These are phyloP conservation scores for Solanum ossicruentum DNA, from an alignment of 257 asterid species.

Conservation along the genomic window DNA sequence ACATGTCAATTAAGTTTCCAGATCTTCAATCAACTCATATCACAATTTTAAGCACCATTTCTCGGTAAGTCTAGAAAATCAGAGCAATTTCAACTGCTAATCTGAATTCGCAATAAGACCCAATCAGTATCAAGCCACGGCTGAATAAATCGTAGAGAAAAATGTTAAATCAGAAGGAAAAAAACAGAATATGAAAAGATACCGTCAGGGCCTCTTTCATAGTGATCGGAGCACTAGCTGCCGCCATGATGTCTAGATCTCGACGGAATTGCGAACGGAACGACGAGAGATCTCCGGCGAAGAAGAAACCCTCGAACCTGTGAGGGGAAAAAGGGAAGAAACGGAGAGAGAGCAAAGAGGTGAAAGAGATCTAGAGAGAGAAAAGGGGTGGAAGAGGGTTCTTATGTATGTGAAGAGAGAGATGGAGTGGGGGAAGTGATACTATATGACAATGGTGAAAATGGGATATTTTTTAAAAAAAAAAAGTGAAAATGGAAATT, in stretches of 20 bases:
- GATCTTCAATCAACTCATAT: not conserved
- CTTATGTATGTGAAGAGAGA: not conserved
- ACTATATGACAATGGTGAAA: not conserved
- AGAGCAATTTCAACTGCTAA: not conserved
- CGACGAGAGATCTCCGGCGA: slow-evolving; percentile 24
- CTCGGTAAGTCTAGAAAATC: not conserved
- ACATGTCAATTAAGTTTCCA: not conserved
- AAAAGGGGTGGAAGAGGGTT: slow-evolving; percentile 1
- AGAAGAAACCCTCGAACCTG: slow-evolving; percentile 17
- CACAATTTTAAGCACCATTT: not conserved
- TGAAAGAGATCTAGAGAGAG: slow-evolving; percentile 18
- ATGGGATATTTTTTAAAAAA: too few relatives aligned
- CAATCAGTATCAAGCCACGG: not conserved
- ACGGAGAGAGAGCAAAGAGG: not conserved
- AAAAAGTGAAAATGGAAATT: not conserved
- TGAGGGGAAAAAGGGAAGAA: not conserved
- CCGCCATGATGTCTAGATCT: slow-evolving; percentile 68
- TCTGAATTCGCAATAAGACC: not conserved
- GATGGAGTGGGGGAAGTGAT: not conserved
- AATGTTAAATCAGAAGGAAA: not conserved
- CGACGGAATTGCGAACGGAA: slow-evolving; percentile 15
- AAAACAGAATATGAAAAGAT: not conserved
- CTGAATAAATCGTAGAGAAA: not conserved
- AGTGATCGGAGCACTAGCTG: slow-evolving; percentile 98
- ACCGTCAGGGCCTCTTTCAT: slow-evolving; percentile 60